Base-by-base conservation (phyloP, 768 basidiomycete genomes). In the Collybia sordida region DNA sequence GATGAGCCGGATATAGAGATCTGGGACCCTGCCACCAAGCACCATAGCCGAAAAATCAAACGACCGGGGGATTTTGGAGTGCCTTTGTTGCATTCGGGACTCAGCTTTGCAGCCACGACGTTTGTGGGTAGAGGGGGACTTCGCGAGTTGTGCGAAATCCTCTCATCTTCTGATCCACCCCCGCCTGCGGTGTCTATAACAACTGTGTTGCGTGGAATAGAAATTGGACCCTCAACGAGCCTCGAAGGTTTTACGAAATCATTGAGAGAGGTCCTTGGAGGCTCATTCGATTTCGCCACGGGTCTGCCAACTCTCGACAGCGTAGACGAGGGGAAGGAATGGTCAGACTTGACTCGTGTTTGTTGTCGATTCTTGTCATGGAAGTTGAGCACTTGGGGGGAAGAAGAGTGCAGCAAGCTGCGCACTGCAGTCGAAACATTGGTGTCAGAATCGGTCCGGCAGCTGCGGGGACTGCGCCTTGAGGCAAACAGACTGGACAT, bases 121-220 rank as follows among this genome's bases (percentile, higher is more conserved):
- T 86, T 82, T 53, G 73, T 85, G 38, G 78, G 75, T 6, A 82
- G 72, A 50, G 86, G 88, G 0, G 72, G 76, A 59, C 77, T 93
- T 15, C 63, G 74, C 49, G 80, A 86, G 19, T 72, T 91, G 14
- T 51, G 83, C 42, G 44, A 74, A 44, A 52, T 75, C 17, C 61
- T 65, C 18, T 25, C 48, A 15, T 59, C 65, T 24, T 49, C 56
- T 4, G 45, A 57, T 8, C 51, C 59, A 11, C 45, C 61, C 9
- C 76, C 77, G 2, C n/a, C n/a, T n/a, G n/a, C n/a, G 3, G 14
- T 12, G 14, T 2, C 31, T 14, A 55, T 54, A 1, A 49, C 61
- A 12, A 64, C 68, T 40, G 58, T 62, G 35, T 49, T 72, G 24
- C 68, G 68, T 24, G 76, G 74, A 36, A 69, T 79, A 42, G 63